These are phyloP conservation scores for Tilletia setariae DNA, from an alignment of 1,284 basidiomycete species.

Conservation along the genomic window DNA sequence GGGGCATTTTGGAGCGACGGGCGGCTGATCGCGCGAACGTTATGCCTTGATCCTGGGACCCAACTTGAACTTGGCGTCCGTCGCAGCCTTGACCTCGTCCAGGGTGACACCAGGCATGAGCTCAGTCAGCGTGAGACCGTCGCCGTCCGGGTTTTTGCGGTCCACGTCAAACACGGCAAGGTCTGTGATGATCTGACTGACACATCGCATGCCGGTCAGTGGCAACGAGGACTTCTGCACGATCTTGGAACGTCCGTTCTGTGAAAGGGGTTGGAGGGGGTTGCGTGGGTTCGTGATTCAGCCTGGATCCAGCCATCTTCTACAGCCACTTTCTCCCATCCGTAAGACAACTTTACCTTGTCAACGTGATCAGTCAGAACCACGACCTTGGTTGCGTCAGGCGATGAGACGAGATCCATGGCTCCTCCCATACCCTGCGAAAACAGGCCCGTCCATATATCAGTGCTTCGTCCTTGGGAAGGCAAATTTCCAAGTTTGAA, in stretches of 20 bases:
- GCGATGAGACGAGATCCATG: slow-evolving; percentile 20
- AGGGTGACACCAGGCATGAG: slow-evolving; percentile 75
- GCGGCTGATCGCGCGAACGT: too few relatives aligned
- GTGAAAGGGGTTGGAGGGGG: too few relatives aligned
- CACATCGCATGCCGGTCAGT: slow-evolving; percentile 20
- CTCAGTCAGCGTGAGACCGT: slow-evolving; percentile 19
- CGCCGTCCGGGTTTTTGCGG: neutral
- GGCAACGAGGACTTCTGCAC: slow-evolving; percentile 17
- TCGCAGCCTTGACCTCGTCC: slow-evolving; percentile 80
- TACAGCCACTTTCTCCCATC: too few relatives aligned
- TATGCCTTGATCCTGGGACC: slow-evolving; percentile 31
- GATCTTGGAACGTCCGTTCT: slow-evolving; percentile 18
- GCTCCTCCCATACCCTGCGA: slow-evolving; percentile 22
- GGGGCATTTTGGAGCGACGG: too few relatives aligned
- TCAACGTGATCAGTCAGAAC: slow-evolving; percentile 20
- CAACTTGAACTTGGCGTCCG: slow-evolving; percentile 69
- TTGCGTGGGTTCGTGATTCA: too few relatives aligned
- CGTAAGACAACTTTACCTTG: too few relatives aligned
- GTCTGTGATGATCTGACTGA: slow-evolving; percentile 21
- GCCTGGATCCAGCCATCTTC: too few relatives aligned
- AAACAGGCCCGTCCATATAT: neutral
- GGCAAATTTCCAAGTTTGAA: too few relatives aligned
- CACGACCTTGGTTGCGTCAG: slow-evolving; percentile 17
- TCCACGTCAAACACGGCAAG: slow-evolving; percentile 23
- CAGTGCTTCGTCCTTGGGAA: too few relatives aligned